Percentiles rank a stretch among this genome's conserved stretches.
Evolutionary conservation across 495 filamentous ascomycete species (phyloP).

Genomic region (Jackrogersella multiformis): DNA sequence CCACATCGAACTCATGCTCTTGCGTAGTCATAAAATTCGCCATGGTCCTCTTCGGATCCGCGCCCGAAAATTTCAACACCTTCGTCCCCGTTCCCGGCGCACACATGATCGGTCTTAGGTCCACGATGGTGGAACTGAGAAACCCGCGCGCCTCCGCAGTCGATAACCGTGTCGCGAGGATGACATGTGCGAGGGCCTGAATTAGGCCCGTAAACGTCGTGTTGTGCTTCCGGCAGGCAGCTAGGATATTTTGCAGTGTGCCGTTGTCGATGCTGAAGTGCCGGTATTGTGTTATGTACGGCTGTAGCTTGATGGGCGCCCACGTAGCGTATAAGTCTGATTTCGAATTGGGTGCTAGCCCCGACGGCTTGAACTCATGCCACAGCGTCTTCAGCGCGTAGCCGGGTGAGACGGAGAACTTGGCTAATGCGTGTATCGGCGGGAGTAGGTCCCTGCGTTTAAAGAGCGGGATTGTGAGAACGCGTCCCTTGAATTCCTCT

Average conservation of each 20-base stretch:
- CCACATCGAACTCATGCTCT: conserved; percentile 35
- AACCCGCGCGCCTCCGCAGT: conserved; percentile 37
- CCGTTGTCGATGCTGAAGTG: conserved; percentile 39
- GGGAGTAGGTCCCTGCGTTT: conserved; percentile 20
- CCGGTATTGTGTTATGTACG: conserved; percentile 41
- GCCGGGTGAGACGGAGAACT: conserved; percentile 24
- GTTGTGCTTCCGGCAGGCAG: conserved; percentile 38
- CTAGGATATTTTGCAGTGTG: conserved; percentile 31
- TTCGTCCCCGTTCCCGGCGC: not conserved
- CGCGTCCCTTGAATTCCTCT: conserved; percentile 22
- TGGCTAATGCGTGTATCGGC: conserved; percentile 24
- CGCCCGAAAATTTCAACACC: not conserved
- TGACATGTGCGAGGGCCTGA: conserved; percentile 42
- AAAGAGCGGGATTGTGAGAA: conserved; percentile 25
- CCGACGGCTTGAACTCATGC: conserved; percentile 18
- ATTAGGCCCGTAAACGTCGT: conserved; percentile 51
- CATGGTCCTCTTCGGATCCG: conserved; percentile 32
- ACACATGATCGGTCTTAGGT: conserved; percentile 43
- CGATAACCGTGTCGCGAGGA: conserved; percentile 33
- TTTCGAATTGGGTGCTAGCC: not conserved
- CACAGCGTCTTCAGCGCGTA: conserved; percentile 28
- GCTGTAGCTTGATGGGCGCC: conserved; percentile 37
- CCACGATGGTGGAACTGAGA: conserved; percentile 43
- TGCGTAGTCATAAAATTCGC: conserved; percentile 45
- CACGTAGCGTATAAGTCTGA: conserved; percentile 30